Evolutionary conservation across 148 eudicot genomes (phyloP).

Genomic region (Heliamphora exappendiculata): DNA sequence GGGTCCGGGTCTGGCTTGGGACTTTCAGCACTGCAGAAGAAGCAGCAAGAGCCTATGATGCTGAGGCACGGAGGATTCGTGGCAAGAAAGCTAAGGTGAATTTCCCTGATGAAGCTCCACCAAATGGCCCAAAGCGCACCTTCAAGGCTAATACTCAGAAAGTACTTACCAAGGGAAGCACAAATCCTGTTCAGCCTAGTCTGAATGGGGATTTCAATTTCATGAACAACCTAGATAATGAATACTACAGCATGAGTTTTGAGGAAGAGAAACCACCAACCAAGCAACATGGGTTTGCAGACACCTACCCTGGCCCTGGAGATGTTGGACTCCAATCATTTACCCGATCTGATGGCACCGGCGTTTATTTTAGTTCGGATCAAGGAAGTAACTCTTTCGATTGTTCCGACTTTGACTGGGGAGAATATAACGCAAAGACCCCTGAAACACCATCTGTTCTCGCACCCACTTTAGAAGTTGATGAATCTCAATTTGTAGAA

Average conservation of each 20-base stretch:
- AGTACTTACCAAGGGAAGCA: conserved; percentile 21
- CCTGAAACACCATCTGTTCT: conserved; percentile 77
- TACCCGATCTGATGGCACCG: conserved; percentile 25
- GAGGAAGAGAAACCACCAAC: conserved; percentile 58
- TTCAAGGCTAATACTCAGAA: conserved; percentile 35
- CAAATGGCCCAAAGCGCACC: conserved; percentile 28
- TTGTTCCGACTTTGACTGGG: conserved; percentile 73
- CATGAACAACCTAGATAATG: conserved; percentile 24
- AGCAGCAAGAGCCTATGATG: conserved; percentile 97
- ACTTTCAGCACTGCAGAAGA: conserved; percentile 97
- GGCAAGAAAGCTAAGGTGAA: conserved; percentile 94
- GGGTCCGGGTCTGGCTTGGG: conserved; percentile 98
- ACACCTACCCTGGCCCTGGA: conserved; percentile 18
- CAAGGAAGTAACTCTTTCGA: conserved; percentile 76
- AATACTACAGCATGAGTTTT: conserved; percentile 24
- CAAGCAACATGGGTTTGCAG: conserved; percentile 24
- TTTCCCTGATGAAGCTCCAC: conserved; percentile 56
- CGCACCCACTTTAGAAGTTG: conserved; percentile 39
- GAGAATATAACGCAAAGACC: conserved; percentile 48
- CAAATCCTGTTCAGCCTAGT: conserved; percentile 22
- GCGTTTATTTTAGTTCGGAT: conserved; percentile 48
- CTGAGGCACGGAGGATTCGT: conserved; percentile 90
- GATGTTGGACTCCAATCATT: conserved; percentile 27
- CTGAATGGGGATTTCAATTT: conserved; percentile 25
- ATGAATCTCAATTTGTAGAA: conserved; percentile 37